Evolutionary conservation across 1,284 basidiomycete species (phyloP).

Genomic region (Irpex sp.): DNA sequence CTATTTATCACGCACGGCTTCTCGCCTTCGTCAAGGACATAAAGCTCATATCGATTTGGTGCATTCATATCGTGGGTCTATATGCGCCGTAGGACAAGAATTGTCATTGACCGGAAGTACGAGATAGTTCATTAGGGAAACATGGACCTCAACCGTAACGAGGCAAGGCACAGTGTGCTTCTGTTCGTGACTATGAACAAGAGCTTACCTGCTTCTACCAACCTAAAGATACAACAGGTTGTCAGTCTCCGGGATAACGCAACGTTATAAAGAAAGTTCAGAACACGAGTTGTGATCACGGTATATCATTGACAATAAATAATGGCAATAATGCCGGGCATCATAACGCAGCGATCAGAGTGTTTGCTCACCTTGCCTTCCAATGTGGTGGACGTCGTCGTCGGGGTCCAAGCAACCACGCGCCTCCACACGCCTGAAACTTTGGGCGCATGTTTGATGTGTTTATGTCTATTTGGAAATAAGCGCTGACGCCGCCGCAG

Average conservation of each 20-base stretch:
- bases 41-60: slow-evolving; percentile 89
- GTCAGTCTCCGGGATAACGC: not conserved
- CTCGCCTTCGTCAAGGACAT: slow-evolving; percentile 90
- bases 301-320: slow-evolving; percentile 72
- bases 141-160: too few species aligned
- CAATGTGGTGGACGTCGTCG: slow-evolving; percentile 4
- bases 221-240: not conserved
- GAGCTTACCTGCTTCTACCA: slow-evolving; percentile 1
- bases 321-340: slow-evolving; percentile 41
- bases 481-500: slow-evolving; percentile 11
- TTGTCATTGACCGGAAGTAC: not conserved
- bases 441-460: not conserved
- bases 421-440: slow-evolving; percentile 1
- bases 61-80: slow-evolving; percentile 65
- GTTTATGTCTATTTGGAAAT: slow-evolving; percentile 18
- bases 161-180: not conserved
- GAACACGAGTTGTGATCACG: slow-evolving; percentile 48
- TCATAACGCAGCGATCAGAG: slow-evolving; percentile 29
- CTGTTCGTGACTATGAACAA: not conserved
- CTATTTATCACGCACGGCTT: slow-evolving; percentile 64
- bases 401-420: slow-evolving; percentile 7
- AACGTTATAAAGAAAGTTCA: slow-evolving; percentile 21
- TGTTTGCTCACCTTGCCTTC: slow-evolving; percentile 17
- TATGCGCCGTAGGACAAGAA: not conserved
- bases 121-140: not conserved